A percentile compares a stretch with the other conserved stretches of the same genome.
Conservation (phyloP, 179 eudicot species). For the Monotropa hypopitys region DNA sequence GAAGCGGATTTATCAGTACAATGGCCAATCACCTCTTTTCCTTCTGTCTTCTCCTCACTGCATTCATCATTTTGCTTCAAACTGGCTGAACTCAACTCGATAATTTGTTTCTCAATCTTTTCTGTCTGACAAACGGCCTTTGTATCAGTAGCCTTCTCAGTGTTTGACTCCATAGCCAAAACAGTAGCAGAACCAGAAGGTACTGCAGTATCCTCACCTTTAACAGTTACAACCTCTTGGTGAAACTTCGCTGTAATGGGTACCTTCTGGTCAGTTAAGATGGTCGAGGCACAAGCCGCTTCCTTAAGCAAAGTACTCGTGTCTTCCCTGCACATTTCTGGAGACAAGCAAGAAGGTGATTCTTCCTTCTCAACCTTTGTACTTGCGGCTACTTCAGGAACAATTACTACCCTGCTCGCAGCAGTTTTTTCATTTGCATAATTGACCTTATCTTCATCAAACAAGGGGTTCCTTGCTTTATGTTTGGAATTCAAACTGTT, state of each 20-base stretch:
- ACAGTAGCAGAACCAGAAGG: slow-evolving; percentile 13
- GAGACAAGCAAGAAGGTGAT: slow-evolving; percentile 19
- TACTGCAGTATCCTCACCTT: slow-evolving; percentile 11
- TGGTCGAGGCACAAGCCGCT: background rate
- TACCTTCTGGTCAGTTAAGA: slow-evolving; percentile 3
- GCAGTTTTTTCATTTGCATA: slow-evolving; percentile 6
- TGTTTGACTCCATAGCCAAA: slow-evolving; percentile 4
- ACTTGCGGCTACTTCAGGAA: slow-evolving; percentile 10
- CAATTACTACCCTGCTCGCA: slow-evolving; percentile 1
- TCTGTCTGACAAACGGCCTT: slow-evolving; percentile 4
- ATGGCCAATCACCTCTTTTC: slow-evolving; percentile 14
- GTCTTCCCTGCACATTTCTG: slow-evolving; percentile 10
- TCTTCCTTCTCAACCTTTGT: slow-evolving; percentile 14
- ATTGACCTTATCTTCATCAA: slow-evolving; percentile 2
- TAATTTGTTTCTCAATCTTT: slow-evolving; percentile 9
- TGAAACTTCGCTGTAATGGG: background rate
- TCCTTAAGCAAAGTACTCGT: slow-evolving; percentile 2
- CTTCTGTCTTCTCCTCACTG: slow-evolving; percentile 10
- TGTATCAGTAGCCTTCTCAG: slow-evolving; percentile 10
- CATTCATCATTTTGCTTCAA: background rate
- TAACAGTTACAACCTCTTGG: slow-evolving; percentile 1
- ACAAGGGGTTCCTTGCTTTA: background rate
- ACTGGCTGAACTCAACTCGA: slow-evolving; percentile 1
- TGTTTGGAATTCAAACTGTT: slow-evolving; percentile 2
- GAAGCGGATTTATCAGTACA: slow-evolving; percentile 8